These are phyloP conservation scores for Solanum ossicruentum DNA, from an alignment of 257 asterid genomes.

Conservation along the genomic window DNA sequence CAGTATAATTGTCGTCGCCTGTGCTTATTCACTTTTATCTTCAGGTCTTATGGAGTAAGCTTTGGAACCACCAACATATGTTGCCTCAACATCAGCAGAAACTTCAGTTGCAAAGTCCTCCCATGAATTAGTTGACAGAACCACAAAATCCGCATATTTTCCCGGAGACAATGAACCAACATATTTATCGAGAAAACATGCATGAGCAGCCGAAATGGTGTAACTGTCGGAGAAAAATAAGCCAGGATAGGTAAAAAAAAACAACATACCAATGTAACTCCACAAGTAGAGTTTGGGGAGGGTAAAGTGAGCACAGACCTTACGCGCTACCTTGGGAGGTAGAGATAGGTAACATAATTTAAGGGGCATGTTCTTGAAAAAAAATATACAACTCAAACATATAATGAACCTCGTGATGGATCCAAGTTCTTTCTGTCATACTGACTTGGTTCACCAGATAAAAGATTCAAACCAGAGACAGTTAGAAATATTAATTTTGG, in stretches of 20 bases:
- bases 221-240: constrained; percentile 25
- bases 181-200: constrained; percentile 74
- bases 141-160: constrained; percentile 83
- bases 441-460: neutral
- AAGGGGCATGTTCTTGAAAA: neutral
- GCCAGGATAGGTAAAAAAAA: neutral
- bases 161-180: constrained; percentile 79
- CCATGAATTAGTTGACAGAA: constrained; percentile 67
- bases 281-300: neutral
- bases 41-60: constrained; percentile 27
- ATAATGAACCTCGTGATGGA: neutral
- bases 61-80: constrained; percentile 62
- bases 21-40: neutral
- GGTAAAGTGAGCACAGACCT: neutral
- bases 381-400: neutral
- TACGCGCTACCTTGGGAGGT: neutral
- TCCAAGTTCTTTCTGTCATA: neutral
- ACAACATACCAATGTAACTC: neutral
- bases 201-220: constrained; percentile 83
- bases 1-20: neutral
- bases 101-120: constrained; percentile 36
- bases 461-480: neutral
- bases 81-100: constrained; percentile 53
- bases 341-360: neutral
- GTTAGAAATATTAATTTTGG: neutral